These are phyloP conservation scores for Geoglossum glabrum DNA, from an alignment of 495 filamentous ascomycete species.

Conservation along the genomic window DNA sequence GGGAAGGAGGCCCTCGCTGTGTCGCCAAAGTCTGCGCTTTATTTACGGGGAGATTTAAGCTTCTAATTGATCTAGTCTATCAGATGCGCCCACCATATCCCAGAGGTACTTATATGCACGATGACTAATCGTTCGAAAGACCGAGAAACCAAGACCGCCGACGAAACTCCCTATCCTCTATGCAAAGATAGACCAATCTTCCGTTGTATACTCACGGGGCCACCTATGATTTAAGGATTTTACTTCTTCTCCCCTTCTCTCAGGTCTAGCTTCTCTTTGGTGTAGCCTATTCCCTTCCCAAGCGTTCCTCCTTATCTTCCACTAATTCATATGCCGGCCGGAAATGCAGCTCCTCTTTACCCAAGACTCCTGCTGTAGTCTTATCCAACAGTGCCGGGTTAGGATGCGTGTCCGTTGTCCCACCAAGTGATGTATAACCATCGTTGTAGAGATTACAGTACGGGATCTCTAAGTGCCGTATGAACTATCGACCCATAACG, in stretches of 20 bases:
- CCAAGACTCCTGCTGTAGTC: background rate
- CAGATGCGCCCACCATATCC: background rate
- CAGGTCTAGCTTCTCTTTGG: background rate
- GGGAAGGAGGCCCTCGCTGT: background rate
- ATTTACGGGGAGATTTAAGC: too few species aligned
- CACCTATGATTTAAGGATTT: background rate
- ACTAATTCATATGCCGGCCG: constrained; percentile 73
- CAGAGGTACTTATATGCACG: background rate
- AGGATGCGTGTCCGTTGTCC: constrained; percentile 72
- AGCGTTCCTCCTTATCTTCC: constrained; percentile 65
- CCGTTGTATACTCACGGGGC: background rate
- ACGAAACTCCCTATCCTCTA: background rate
- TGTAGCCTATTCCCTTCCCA: constrained; percentile 41
- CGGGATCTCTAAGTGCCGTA: constrained; percentile 51
- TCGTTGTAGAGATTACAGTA: constrained; percentile 77
- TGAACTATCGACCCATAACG: constrained; percentile 34
- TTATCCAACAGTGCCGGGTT: constrained; percentile 49
- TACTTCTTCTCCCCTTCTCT: background rate
- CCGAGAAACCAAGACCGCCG: background rate
- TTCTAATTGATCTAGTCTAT: background rate
- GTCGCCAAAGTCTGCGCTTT: background rate
- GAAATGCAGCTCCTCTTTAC: constrained; percentile 23
- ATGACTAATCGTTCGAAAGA: background rate
- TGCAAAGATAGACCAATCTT: background rate
- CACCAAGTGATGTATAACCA: constrained; percentile 74